Evolutionary conservation across 805 yeast genomes (phyloP), one percentile per base, ranked within the genome.

Genomic region (Monosporozyma solicola): DNA sequence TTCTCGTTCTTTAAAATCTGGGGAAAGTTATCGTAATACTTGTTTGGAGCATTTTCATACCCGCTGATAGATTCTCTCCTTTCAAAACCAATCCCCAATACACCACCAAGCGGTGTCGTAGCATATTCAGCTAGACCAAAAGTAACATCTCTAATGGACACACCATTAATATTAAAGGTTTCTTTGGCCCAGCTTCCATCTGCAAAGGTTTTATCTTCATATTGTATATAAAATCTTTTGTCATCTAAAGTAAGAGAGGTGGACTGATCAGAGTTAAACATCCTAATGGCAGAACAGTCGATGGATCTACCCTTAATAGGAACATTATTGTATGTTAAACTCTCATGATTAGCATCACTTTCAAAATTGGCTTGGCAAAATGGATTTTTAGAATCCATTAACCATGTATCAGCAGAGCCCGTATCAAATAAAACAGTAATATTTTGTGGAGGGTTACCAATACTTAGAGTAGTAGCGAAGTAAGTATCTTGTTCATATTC

Each of bases 111-210:
- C 20, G 80, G 68, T 3, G 87, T 79, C 53, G 80, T 78, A 2
- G 85, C 77, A 41, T 67, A 63, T 58, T 78, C 77, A 11, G 83
- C 90, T 27, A 87, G 75, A 10, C 91, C 96, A 65, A 88, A 76
- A 22, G 85, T 80, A 45, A 84, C 69, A 53, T 73, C 67, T 0
- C 72, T 55, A 11, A 87, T 71, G 2, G 73, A 67, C 13, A 70
- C 64, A 44, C 74, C 79, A 48, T 79, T 79, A 51, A 87, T 60
- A 0, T 58, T 50, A 8, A 88, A 72, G 39, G 73, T 72, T 59
- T 88, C 96, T 41, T 70, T 66, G 20, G 87, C 95, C 80, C 83
- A 83, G 11, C 58, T 55, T 11, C 87, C 87, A 10, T 62, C 57
- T 10, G 82, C 82, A 55, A 67, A 74, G 7, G 75, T 67, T 25